Evolutionary conservation across 2,329 filamentous ascomycete genomes (phyloP).

Genomic region (Ceratocystiopsis minuta): DNA sequence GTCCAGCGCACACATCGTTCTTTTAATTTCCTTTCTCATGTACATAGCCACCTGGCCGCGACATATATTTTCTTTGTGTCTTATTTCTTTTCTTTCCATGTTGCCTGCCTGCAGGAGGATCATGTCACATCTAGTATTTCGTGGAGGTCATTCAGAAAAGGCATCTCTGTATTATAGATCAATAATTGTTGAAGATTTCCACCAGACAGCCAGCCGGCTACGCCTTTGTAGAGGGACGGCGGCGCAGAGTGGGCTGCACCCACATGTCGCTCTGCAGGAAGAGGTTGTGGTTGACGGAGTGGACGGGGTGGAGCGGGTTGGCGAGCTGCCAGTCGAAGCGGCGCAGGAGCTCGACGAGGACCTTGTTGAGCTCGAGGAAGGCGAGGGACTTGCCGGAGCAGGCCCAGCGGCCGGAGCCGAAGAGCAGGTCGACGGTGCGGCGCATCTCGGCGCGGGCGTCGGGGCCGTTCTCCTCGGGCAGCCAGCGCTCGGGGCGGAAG

Average conservation of each 20-base stretch:
- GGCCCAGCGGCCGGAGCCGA: conserved; percentile 20
- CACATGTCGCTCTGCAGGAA: conserved; percentile 15
- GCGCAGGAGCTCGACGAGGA: conserved; percentile 9
- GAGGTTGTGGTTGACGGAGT: conserved; percentile 12
- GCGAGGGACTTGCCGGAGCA: conserved; percentile 26
- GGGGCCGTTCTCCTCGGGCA: conserved; percentile 7
- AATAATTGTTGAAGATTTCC: background rate
- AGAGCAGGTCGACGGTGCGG: conserved; percentile 18
- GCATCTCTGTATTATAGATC: background rate
- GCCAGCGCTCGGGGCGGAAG: conserved; percentile 30
- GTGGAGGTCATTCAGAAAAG: background rate
- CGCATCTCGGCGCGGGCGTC: conserved; percentile 10
- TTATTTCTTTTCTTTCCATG: background rate
- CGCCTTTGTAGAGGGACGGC: no score
- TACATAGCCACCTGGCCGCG: background rate
- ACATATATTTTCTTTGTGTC: background rate
- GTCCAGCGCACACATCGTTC: no score
- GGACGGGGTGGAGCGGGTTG: conserved; percentile 10
- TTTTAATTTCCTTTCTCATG: background rate
- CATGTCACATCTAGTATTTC: no score
- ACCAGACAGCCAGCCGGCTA: background rate
- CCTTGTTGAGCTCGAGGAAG: conserved; percentile 23
- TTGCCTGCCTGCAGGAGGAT: no score
- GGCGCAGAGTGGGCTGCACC: conserved; percentile 9
- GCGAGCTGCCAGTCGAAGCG: conserved; percentile 15